Evolutionary conservation across 2,329 filamentous ascomycete genomes (phyloP), one percentile per base, ranked within the genome.

Genomic region (Aspergillus sp.): DNA sequence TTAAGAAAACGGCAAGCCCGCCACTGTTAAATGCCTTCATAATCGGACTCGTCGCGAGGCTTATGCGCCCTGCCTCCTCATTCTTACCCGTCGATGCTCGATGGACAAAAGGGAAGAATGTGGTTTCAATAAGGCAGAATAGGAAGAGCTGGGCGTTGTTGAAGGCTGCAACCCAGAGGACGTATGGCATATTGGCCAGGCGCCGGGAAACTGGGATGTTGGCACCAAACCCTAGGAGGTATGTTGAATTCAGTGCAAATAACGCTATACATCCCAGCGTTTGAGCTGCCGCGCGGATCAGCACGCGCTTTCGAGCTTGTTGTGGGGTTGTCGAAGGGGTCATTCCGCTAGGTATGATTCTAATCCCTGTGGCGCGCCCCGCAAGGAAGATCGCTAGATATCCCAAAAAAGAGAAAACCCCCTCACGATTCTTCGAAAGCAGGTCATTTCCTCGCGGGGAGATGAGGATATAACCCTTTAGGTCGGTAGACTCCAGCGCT

Each of bases 371-470:
- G 41, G 90, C 89, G 70, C 96, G 91, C 3, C 95, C 95, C 0
- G 90, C 87, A 39, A 99, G 85, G 74, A 97, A 99, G 58, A 99
- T 97, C 47, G 93, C 89, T 45, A 99, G 83, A 71, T 99, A 99
- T 4, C 95, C 95, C 49, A 90, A 76, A 73, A 98, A 96, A 53
- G 92, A 96, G 74, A 93, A 96, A n/a, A 99, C 82, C 0, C 95
- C 95, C 74, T 99, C 95, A 24, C 93, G 85, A 71, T 99, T 99
- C 80, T 92, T 90, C 2, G 91, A 93, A 5, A 99, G 73, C 13
- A 96, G 78, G 66, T 92, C 85, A 0, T 83, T 86, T 1, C 77
- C 77, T 4, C 95, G 86, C 5, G 91, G 90, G 0, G 91, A 92
- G 7, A 89, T 85, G 20, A 99, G 82, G 60, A 98, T 89, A 71